Percentiles rank a stretch among this genome's conserved stretches.
Evolutionary conservation across 306 rosid species (phyloP).

Genomic region (Castanopsis chinensis): DNA sequence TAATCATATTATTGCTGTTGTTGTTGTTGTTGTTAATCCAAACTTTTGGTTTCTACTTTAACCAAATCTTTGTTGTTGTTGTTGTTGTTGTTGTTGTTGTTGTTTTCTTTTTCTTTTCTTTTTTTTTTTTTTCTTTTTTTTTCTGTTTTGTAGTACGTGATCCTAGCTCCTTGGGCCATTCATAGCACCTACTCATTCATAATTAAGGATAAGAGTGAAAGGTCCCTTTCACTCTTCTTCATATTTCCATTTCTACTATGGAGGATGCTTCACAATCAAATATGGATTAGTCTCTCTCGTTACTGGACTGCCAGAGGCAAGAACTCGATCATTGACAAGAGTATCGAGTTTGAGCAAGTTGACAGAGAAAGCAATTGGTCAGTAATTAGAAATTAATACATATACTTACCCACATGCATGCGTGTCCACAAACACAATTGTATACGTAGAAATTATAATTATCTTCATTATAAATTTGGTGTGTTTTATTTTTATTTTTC

Average conservation of each 20-base stretch:
- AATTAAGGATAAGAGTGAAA: neutral
- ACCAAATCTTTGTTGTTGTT: neutral
- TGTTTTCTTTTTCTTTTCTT: neutral
- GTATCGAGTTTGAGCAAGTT: slow-evolving; percentile 36
- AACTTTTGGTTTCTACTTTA: neutral
- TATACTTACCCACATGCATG: too few relatives aligned
- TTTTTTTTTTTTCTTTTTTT: neutral
- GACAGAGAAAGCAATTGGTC: slow-evolving; percentile 40
- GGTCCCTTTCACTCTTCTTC: neutral
- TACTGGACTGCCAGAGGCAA: neutral
- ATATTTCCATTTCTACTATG: neutral
- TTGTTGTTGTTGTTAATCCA: neutral
- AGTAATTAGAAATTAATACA: neutral
- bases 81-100: too few relatives aligned
- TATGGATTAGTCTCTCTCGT: slow-evolving; percentile 27
- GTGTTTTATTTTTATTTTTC: too few relatives aligned
- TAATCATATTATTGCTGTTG: neutral
- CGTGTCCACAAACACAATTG: too few relatives aligned
- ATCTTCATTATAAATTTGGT: too few relatives aligned
- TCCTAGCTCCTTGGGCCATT: neutral
- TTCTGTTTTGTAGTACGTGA: neutral
- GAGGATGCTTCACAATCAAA: slow-evolving; percentile 30
- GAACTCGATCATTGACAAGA: slow-evolving; percentile 19
- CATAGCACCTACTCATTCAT: neutral
- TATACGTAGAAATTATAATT: too few relatives aligned